Conservation (phyloP, 148 eudicot species). For the Camellia granthamiana region DNA sequence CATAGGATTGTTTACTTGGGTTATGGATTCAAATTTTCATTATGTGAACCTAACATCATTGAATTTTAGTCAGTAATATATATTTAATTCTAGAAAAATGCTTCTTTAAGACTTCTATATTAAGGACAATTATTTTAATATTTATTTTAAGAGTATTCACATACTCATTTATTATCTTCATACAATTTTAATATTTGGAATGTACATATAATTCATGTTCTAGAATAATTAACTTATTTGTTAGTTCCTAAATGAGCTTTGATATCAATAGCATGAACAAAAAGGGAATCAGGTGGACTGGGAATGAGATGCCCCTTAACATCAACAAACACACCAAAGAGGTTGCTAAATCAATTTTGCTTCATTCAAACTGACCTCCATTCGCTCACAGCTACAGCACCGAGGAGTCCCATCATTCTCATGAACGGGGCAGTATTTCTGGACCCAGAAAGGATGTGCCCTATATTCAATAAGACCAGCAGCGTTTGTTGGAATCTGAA, state of each 20-base stretch:
- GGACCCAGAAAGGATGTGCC: slow-evolving; percentile 85
- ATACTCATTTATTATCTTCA: background rate
- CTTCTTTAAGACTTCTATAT: background rate
- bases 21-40: background rate
- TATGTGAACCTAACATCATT: background rate
- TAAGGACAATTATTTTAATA: background rate
- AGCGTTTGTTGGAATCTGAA: slow-evolving; percentile 64
- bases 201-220: background rate
- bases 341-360: background rate
- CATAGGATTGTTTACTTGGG: background rate
- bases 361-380: slow-evolving; percentile 44
- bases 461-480: slow-evolving; percentile 74
- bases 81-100: background rate
- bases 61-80: background rate
- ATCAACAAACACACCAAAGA: background rate
- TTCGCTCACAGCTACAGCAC: slow-evolving; percentile 79
- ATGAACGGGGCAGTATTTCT: slow-evolving; percentile 72
- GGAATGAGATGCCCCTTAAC: background rate
- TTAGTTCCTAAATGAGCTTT: background rate
- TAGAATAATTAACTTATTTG: background rate
- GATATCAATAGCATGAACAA: background rate
- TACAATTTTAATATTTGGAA: background rate
- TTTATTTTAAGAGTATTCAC: background rate
- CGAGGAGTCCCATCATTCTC: slow-evolving; percentile 77
- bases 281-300: background rate